Percentiles rank a stretch among this genome's conserved stretches.
Conservation (phyloP, 352 stramenopile genomes). For the Globisporangium alternatum region DNA sequence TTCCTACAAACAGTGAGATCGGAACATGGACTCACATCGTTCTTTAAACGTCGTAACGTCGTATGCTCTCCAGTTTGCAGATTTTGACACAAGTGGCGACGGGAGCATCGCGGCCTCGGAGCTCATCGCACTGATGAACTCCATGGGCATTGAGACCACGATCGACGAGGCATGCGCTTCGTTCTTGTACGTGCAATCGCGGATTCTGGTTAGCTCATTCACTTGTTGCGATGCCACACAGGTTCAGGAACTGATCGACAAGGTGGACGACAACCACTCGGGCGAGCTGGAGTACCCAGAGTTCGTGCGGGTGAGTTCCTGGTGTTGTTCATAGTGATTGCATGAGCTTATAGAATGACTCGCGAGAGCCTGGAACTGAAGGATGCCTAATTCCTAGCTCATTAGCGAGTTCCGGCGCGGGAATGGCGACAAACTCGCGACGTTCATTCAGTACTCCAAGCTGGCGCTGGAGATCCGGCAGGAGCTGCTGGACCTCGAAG, state of each 20-base stretch:
- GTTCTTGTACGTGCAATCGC: no score
- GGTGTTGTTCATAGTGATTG: not conserved
- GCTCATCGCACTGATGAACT: not conserved
- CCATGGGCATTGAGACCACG: not conserved
- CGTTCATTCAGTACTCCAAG: conserved; percentile 69
- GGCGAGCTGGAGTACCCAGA: conserved; percentile 65
- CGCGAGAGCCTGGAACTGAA: not conserved
- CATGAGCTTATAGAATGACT: not conserved
- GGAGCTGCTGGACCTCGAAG: not conserved
- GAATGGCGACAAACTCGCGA: conserved; percentile 52
- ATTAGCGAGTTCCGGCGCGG: conserved; percentile 61
- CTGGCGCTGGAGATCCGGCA: conserved; percentile 27
- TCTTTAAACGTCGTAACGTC: not conserved
- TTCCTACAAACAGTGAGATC: not conserved
- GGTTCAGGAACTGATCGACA: conserved; percentile 64
- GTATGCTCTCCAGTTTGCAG: not conserved
- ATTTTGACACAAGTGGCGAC: not conserved
- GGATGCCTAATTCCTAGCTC: conserved; percentile 26
- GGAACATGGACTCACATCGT: not conserved
- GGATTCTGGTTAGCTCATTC: no score
- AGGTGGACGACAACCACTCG: conserved; percentile 68
- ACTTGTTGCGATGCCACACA: conserved; percentile 4
- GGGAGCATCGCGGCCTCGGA: not conserved
- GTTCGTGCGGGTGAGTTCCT: conserved; percentile 46
- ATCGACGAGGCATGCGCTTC: not conserved